phyloP scores from a whole-genome alignment of 768 basidiomycete species.

The Multifurca ochricompacta region DNA sequence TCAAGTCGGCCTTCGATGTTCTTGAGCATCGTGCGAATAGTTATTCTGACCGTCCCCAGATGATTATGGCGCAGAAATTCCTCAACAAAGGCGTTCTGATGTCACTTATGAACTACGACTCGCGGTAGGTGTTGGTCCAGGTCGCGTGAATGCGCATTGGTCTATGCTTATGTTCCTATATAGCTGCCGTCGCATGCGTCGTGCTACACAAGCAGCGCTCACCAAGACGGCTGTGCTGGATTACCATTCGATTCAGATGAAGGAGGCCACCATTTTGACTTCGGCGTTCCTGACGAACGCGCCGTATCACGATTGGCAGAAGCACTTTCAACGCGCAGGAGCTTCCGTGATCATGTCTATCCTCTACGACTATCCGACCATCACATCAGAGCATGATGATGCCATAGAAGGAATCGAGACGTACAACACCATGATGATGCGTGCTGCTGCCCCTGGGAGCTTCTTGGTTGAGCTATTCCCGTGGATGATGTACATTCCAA shows the following conservation, averaged over 20 bases:
- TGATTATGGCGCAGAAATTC: slow-evolving; percentile 7
- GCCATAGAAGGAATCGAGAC: neutral
- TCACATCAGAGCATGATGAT: neutral
- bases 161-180: neutral
- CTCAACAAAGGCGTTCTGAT: slow-evolving; percentile 7
- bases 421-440: neutral
- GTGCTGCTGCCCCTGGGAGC: neutral
- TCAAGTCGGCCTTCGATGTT: slow-evolving; percentile 24
- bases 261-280: slow-evolving; percentile 26
- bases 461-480: neutral
- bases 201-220: slow-evolving; percentile 29
- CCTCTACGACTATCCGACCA: slow-evolving; percentile 20
- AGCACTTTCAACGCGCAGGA: slow-evolving; percentile 24
- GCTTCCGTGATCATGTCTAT: slow-evolving; percentile 26
- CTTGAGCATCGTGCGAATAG: slow-evolving; percentile 24
- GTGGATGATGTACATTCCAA: slow-evolving; percentile 10
- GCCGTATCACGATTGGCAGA: slow-evolving; percentile 23
- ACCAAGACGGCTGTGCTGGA: slow-evolving; percentile 20
- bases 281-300: slow-evolving; percentile 26
- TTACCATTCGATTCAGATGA: slow-evolving; percentile 25
- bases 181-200: slow-evolving; percentile 31
- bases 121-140: neutral
- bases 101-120: neutral
- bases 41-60: slow-evolving; percentile 24
- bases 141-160: neutral